phyloP scores from a whole-genome alignment of 2,329 filamentous ascomycete genomes.

The Beauveria sp. region DNA sequence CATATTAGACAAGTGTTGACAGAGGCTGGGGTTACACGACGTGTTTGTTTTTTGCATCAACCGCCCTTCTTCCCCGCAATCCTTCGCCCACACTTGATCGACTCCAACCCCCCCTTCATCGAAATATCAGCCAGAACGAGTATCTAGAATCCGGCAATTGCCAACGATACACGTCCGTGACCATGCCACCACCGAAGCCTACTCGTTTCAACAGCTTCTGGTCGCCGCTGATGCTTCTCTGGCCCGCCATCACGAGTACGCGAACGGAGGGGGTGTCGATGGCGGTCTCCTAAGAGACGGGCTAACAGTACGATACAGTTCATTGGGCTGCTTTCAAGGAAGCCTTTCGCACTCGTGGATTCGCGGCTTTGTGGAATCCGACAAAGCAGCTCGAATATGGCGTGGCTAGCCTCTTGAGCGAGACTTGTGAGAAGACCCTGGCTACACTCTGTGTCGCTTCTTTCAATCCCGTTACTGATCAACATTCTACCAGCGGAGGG shows the following conservation, averaged over 20 bases:
- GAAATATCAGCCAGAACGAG: too few relatives aligned
- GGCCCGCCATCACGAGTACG: conserved; percentile 4
- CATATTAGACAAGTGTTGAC: background rate
- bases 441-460: too few relatives aligned
- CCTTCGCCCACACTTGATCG: background rate
- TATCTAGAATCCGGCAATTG: background rate
- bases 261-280: background rate
- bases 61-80: background rate
- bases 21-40: background rate
- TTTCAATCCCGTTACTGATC: background rate
- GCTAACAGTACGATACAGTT: background rate
- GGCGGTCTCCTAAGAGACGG: background rate
- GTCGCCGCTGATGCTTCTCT: background rate
- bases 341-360: background rate
- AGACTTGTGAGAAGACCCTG: background rate
- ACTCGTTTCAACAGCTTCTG: conserved; percentile 2
- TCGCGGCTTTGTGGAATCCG: conserved; percentile 1
- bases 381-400: background rate
- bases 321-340: conserved; percentile 1
- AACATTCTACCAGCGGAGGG: background rate
- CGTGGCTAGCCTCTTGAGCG: conserved; percentile 7
- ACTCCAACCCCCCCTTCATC: too few relatives aligned
- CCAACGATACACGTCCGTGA: background rate
- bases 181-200: background rate
- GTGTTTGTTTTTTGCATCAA: background rate